Conservation (phyloP, 495 filamentous ascomycete genomes). For the Talaromyces liani region DNA sequence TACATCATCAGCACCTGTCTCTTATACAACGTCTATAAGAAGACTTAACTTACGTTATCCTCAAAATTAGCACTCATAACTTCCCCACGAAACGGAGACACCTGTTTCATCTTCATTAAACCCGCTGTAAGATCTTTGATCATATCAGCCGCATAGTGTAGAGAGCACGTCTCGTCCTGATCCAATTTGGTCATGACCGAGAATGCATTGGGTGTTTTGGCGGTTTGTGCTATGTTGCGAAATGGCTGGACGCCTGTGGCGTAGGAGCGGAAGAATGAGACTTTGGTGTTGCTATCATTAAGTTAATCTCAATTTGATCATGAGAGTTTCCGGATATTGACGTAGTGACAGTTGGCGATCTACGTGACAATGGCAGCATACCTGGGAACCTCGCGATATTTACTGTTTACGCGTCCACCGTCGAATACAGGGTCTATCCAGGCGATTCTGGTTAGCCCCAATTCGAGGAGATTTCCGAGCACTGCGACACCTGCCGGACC, state of each 20-base stretch:
- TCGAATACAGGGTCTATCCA: constrained; percentile 50
- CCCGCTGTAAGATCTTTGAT: constrained; percentile 42
- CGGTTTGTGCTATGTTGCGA: constrained; percentile 36
- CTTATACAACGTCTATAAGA: constrained; percentile 5
- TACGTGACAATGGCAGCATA: constrained; percentile 11
- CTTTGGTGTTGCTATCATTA: constrained; percentile 37
- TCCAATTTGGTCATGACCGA: constrained; percentile 43
- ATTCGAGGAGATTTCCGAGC: constrained; percentile 48
- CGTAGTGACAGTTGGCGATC: not conserved
- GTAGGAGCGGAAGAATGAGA: constrained; percentile 44
- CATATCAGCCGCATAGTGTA: constrained; percentile 48
- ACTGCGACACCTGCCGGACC: constrained; percentile 51
- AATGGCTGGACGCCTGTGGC: constrained; percentile 42
- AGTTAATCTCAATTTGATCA: not conserved
- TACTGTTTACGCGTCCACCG: constrained; percentile 42
- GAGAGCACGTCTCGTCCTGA: constrained; percentile 45
- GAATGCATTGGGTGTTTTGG: constrained; percentile 42
- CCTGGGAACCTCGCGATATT: constrained; percentile 52
- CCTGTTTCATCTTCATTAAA: constrained; percentile 36
- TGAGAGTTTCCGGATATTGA: not conserved
- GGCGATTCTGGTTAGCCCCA: constrained; percentile 32
- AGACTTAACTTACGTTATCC: constrained; percentile 14
- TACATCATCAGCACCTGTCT: constrained; percentile 2
- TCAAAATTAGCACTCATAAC: constrained; percentile 34
- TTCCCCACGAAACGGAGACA: constrained; percentile 30